A percentile compares a stretch with the other conserved stretches of the same genome.
Conservation (phyloP, 805 yeast species). For the Torulaspora franciscae region DNA sequence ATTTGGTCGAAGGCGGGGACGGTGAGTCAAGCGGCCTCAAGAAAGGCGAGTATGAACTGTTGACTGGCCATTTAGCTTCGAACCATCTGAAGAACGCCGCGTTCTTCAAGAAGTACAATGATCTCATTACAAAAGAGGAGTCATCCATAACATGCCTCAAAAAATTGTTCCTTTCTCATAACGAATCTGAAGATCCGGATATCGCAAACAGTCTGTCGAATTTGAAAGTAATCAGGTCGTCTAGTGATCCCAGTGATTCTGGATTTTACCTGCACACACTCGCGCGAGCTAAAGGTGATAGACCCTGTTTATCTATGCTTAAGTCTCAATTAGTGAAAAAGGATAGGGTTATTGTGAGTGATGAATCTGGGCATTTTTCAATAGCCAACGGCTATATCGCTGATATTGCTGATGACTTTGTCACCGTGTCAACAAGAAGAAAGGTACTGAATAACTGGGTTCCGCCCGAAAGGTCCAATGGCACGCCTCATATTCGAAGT, state of each 20-base stretch:
- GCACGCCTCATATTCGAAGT: constrained; percentile 12
- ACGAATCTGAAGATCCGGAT: constrained; percentile 52
- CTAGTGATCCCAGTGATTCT: constrained; percentile 16
- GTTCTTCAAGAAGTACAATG: constrained; percentile 73
- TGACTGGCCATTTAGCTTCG: constrained; percentile 47
- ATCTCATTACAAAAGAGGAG: constrained; percentile 68
- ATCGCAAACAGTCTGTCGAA: constrained; percentile 57
- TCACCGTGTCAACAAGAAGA: constrained; percentile 51
- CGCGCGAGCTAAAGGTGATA: constrained; percentile 32
- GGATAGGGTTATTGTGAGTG: constrained; percentile 72
- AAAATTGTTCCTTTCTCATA: constrained; percentile 55
- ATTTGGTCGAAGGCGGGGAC: constrained; percentile 54
- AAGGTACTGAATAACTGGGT: constrained; percentile 41
- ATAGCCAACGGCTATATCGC: constrained; percentile 59
- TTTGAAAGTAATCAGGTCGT: constrained; percentile 39
- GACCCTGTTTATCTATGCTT: constrained; percentile 21
- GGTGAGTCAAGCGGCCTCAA: constrained; percentile 51
- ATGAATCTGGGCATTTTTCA: constrained; percentile 72
- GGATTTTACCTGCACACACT: constrained; percentile 46
- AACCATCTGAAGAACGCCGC: constrained; percentile 39
- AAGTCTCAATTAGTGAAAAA: constrained; percentile 47
- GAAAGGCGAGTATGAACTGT: constrained; percentile 41
- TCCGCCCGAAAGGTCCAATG: constrained; percentile 8
- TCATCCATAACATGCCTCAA: constrained; percentile 46
- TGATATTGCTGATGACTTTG: constrained; percentile 38